Conservation (phyloP, 73 alveolate genomes). For the Diophrys sp. region DNA sequence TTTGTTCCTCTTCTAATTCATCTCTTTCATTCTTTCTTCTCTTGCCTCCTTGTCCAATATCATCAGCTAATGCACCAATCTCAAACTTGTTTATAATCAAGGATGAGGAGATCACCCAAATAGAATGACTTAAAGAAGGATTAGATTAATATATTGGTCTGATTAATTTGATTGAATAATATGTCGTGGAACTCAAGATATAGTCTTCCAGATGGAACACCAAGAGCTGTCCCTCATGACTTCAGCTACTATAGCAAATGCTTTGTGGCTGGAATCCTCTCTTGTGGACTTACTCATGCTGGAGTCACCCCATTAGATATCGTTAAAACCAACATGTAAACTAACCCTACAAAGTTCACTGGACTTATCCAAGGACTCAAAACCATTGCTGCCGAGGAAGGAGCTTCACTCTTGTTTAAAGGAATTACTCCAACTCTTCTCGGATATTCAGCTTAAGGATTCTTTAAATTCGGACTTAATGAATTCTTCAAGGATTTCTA, state of each 20-base stretch:
- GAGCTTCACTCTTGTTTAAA: constrained; percentile 63
- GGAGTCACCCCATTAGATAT: constrained; percentile 84
- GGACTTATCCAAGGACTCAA: constrained; percentile 65
- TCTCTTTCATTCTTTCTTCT: constrained; percentile 84
- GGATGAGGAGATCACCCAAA: no score
- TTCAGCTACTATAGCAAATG: constrained; percentile 77
- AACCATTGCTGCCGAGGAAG: constrained; percentile 59
- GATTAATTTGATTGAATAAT: no score
- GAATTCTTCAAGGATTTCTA: constrained; percentile 92
- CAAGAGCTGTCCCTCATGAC: constrained; percentile 61
- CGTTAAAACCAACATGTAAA: constrained; percentile 82
- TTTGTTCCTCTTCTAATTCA: constrained; percentile 93
- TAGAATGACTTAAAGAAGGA: neutral
- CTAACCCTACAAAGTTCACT: constrained; percentile 42
- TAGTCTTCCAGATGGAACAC: constrained; percentile 1
- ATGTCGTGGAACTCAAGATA: neutral
- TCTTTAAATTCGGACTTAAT: constrained; percentile 88
- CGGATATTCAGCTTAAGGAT: constrained; percentile 83
- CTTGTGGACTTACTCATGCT: constrained; percentile 89
- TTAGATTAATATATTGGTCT: no score
- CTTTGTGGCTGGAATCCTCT: constrained; percentile 84
- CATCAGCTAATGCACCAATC: no score
- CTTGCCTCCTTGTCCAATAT: no score
- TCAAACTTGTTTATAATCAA: no score
- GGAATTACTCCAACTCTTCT: constrained; percentile 87